These are phyloP conservation scores for Diaporthe ilicicola DNA, from an alignment of 2,329 filamentous ascomycete genomes.

Conservation along the genomic window DNA sequence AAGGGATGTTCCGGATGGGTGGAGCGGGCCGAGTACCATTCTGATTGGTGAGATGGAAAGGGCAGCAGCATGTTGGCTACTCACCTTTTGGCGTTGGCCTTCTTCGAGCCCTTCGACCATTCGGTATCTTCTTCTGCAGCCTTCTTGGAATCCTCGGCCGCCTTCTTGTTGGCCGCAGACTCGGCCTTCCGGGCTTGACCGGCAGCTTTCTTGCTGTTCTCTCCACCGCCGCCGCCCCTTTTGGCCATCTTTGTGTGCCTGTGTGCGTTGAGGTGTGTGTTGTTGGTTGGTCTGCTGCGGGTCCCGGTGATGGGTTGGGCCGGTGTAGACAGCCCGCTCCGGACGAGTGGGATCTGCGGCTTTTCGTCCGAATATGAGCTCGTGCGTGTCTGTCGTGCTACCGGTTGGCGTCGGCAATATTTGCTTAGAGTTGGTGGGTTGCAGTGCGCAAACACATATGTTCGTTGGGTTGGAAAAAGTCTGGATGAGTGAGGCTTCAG, in stretches of 20 bases:
- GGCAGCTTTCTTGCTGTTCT: conserved; percentile 87
- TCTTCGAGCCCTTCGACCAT: conserved; percentile 89
- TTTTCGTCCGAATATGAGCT: background rate
- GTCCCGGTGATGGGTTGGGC: background rate
- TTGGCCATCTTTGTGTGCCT: conserved; percentile 64
- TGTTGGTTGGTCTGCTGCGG: background rate
- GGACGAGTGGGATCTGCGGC: conserved; percentile 13
- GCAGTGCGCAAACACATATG: background rate
- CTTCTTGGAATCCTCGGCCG: conserved; percentile 71
- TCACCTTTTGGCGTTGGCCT: conserved; percentile 81
- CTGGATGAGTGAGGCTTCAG: background rate
- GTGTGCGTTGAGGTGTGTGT: background rate
- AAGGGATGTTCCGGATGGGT: background rate
- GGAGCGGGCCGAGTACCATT: conserved; percentile 10
- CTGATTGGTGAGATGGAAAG: background rate
- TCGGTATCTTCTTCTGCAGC: conserved; percentile 75
- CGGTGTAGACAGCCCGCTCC: background rate
- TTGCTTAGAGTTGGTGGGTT: conserved; percentile 2
- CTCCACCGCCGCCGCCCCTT: conserved; percentile 76
- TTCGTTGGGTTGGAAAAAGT: background rate
- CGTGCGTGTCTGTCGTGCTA: conserved; percentile 1
- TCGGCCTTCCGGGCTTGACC: conserved; percentile 95
- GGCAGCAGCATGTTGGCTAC: conserved; percentile 42
- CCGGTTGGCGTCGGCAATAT: conserved; percentile 18
- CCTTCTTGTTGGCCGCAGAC: conserved; percentile 80